These are phyloP conservation scores for Guillardia theta DNA, from an alignment of 78 protist species.

Conservation along the genomic window DNA sequence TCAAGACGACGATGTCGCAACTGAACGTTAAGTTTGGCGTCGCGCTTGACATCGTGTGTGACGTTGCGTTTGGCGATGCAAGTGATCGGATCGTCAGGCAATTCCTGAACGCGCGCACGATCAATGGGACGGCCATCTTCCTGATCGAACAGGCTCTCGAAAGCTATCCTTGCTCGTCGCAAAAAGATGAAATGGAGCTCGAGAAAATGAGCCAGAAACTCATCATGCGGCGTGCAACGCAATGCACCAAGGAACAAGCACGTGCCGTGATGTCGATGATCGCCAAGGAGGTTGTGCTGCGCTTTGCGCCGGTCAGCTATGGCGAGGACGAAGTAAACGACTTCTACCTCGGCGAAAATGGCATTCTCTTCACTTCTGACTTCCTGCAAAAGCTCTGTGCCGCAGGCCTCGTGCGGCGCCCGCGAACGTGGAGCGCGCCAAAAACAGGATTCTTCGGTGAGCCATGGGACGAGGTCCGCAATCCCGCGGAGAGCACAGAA, in stretches of 20 bases:
- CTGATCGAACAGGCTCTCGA: no score
- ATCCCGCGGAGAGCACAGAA: background rate
- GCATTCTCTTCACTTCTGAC: background rate
- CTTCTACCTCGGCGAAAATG: background rate
- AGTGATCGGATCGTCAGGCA: no score
- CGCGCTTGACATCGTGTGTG: background rate
- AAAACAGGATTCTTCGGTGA: conserved; percentile 20
- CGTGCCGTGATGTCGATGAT: background rate
- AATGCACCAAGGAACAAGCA: background rate
- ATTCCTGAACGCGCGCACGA: no score
- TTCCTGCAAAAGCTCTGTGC: conserved; percentile 1
- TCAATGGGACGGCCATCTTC: no score
- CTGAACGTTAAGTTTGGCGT: background rate
- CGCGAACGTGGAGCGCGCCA: background rate
- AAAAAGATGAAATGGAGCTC: no score
- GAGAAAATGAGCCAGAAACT: no score
- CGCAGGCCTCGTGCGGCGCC: background rate
- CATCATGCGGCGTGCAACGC: no score
- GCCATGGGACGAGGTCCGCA: conserved; percentile 4
- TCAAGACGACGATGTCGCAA: background rate
- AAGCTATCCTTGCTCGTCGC: no score
- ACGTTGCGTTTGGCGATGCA: background rate
- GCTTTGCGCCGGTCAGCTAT: no score
- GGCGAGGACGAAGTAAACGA: background rate
- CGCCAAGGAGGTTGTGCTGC: background rate